Evolutionary conservation across 495 filamentous ascomycete species (phyloP).

Genomic region (Xylaria sp.): DNA sequence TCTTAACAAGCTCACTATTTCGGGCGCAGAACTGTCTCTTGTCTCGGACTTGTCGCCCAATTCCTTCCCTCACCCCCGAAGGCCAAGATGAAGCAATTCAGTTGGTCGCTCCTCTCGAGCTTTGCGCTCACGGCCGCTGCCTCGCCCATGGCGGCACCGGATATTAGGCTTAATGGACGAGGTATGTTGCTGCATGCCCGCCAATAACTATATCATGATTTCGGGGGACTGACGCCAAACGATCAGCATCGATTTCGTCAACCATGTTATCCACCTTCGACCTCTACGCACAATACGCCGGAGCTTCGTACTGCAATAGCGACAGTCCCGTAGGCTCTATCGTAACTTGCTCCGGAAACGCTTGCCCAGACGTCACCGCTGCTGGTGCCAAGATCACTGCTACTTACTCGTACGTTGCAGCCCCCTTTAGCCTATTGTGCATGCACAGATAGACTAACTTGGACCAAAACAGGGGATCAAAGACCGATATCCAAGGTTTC

Average conservation of each 20-base stretch:
- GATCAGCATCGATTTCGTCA: slow-evolving; percentile 37
- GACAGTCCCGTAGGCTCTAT: slow-evolving; percentile 56
- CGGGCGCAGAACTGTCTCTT: neutral
- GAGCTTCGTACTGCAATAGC: slow-evolving; percentile 70
- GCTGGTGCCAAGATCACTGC: slow-evolving; percentile 61
- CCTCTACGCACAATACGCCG: slow-evolving; percentile 74
- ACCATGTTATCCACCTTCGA: slow-evolving; percentile 58
- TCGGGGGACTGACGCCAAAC: slow-evolving; percentile 21
- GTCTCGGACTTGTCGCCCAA: neutral
- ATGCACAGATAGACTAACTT: slow-evolving; percentile 20
- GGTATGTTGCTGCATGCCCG: slow-evolving; percentile 12
- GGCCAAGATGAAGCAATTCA: slow-evolving; percentile 35
- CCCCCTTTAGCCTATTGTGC: slow-evolving; percentile 20
- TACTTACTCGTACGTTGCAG: slow-evolving; percentile 66
- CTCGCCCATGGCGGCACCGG: slow-evolving; percentile 15
- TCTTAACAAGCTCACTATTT: neutral
- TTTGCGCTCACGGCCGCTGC: slow-evolving; percentile 29
- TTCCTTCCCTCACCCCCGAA: slow-evolving; percentile 1
- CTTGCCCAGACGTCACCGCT: slow-evolving; percentile 67
- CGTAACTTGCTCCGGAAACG: slow-evolving; percentile 63
- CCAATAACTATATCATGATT: neutral
- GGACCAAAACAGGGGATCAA: slow-evolving; percentile 49
- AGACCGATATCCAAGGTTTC: slow-evolving; percentile 72
- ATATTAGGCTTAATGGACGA: slow-evolving; percentile 11
- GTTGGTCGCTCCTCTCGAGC: slow-evolving; percentile 29